Conservation (phyloP, 1,284 basidiomycete genomes). For the Tranzscheliella williamsii region DNA sequence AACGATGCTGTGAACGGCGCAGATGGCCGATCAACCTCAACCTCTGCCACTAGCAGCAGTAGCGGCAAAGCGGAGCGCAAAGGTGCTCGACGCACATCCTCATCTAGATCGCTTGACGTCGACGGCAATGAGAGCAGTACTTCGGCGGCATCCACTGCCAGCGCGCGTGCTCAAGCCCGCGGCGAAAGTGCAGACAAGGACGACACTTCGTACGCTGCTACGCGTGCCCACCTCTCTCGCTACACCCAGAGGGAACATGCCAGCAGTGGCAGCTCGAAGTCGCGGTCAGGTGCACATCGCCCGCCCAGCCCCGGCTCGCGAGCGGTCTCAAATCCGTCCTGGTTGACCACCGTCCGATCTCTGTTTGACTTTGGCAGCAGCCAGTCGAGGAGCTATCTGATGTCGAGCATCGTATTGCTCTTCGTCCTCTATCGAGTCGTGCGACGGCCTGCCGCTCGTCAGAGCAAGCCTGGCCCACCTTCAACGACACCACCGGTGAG, state of each 20-base stretch:
- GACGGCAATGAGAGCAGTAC: conserved; percentile 35
- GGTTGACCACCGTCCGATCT: conserved; percentile 17
- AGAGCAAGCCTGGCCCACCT: not conserved
- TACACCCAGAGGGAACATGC: conserved; percentile 28
- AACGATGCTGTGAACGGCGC: no score
- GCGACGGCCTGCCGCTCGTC: conserved; percentile 4
- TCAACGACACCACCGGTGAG: not conserved
- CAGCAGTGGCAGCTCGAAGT: not conserved
- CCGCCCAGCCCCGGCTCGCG: not conserved
- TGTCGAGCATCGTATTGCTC: conserved; percentile 36
- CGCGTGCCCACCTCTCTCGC: conserved; percentile 26
- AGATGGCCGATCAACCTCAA: no score
- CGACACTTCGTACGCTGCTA: conserved; percentile 27
- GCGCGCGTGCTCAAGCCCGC: conserved; percentile 3
- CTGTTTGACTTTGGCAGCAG: conserved; percentile 26
- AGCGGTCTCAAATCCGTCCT: conserved; percentile 2
- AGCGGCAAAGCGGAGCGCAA: no score
- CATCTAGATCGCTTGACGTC: conserved; percentile 15
- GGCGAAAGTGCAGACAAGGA: conserved; percentile 7
- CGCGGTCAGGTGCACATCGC: not conserved
- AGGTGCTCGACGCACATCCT: not conserved
- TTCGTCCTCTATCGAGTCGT: conserved; percentile 23
- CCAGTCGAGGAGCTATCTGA: conserved; percentile 20
- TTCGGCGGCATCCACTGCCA: conserved; percentile 26
- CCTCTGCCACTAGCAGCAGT: not conserved